Percentiles rank a stretch among this genome's conserved stretches.
Evolutionary conservation across 164 flowering plant species (phyloP).

Genomic region (Taxillus chinensis): DNA sequence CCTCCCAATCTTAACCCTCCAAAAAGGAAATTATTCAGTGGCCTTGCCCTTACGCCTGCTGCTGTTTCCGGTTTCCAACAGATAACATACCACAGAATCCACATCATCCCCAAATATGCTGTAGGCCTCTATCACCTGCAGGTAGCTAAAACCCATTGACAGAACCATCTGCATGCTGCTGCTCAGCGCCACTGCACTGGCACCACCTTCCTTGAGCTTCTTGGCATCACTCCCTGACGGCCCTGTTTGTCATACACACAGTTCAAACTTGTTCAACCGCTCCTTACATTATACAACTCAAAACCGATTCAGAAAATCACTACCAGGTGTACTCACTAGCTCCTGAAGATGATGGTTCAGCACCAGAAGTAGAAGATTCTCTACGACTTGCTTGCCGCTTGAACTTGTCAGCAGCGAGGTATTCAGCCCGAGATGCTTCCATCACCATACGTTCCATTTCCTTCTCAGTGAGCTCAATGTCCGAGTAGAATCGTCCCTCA

Average conservation of each 20-base stretch:
- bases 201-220: conserved; percentile 16
- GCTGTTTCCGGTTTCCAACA: conserved; percentile 63
- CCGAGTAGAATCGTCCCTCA: conserved; percentile 92
- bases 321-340: conserved; percentile 46
- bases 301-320: too few species aligned
- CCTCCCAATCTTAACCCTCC: too few species aligned
- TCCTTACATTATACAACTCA: not conserved
- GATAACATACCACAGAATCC: conserved; percentile 84
- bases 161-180: conserved; percentile 68
- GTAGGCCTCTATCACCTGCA: conserved; percentile 85
- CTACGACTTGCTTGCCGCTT: conserved; percentile 44
- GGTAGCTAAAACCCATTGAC: conserved; percentile 94
- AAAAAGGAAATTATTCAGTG: conserved; percentile 31
- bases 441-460: conserved; percentile 97
- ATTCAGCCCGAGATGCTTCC: conserved; percentile 94
- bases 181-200: conserved; percentile 36
- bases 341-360: conserved; percentile 96
- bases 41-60: conserved; percentile 92
- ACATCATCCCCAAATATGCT: conserved; percentile 93
- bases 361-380: conserved; percentile 78
- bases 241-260: conserved; percentile 24
- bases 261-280: not conserved
- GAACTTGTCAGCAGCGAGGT: conserved; percentile 52
- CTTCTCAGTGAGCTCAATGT: conserved; percentile 98
- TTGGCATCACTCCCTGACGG: conserved; percentile 37